These are phyloP conservation scores for Venustampulla echinocandica DNA, from an alignment of 495 filamentous ascomycete genomes.

Conservation along the genomic window DNA sequence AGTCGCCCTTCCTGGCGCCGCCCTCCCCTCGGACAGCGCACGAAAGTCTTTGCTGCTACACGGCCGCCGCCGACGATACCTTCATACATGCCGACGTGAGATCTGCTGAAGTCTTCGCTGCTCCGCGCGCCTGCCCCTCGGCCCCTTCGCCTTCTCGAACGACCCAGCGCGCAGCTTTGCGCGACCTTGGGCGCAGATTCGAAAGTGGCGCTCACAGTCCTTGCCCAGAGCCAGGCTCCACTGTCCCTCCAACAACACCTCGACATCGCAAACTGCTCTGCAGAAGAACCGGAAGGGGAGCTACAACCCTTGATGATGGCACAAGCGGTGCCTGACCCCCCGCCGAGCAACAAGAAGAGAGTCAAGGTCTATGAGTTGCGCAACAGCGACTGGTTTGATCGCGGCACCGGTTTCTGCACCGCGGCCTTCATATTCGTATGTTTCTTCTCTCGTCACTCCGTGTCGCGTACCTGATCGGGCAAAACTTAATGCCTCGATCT, in stretches of 20 bases:
- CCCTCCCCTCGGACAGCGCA: too few species aligned
- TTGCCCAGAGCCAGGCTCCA: conserved; percentile 16
- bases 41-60: too few species aligned
- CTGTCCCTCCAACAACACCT: conserved; percentile 21
- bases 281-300: conserved; percentile 18
- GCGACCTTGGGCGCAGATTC: conserved; percentile 16
- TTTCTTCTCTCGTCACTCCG: conserved; percentile 10
- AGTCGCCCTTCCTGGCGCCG: too few species aligned
- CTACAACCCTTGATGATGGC: conserved; percentile 62
- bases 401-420: conserved; percentile 91
- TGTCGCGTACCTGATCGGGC: neutral
- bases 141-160: neutral
- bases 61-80: too few species aligned
- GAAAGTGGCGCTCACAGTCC: conserved; percentile 22
- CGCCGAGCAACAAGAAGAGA: conserved; percentile 81
- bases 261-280: conserved; percentile 18
- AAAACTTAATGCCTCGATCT: neutral
- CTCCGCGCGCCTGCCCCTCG: neutral
- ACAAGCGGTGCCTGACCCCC: conserved; percentile 70
- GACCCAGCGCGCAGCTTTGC: conserved; percentile 3
- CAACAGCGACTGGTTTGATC: conserved; percentile 98
- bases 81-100: too few species aligned
- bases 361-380: conserved; percentile 98
- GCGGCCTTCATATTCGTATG: conserved; percentile 67
- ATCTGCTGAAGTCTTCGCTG: too few species aligned